Base-by-base conservation (phyloP, 2,329 filamentous ascomycete species). In the Aspergillus versicolor region DNA sequence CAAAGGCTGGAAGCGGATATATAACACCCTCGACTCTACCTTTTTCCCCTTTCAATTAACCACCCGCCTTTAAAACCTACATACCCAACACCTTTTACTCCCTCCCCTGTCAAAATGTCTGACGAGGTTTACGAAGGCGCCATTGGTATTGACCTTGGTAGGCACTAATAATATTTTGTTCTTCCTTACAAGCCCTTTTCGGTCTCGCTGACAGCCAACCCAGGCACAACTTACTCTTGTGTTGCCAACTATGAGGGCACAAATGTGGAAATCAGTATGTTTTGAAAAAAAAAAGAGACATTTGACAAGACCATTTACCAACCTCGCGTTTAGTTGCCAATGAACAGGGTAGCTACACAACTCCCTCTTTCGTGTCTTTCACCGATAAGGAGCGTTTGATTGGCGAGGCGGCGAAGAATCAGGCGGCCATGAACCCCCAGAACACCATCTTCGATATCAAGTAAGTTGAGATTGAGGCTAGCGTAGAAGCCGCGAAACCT, bases 381-480 rank as follows among this genome's bases (percentile, higher is more conserved):
- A 97, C 92, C 77, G 88, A 93, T 73, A 91, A 96, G 84, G 94
- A 99, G 86, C 92, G 94, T 81, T 84, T 99, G 82, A 97, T 97
- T 75, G 94, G 94, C 84, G 94, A 97, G 86, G 93, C 94, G 61
- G 94, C 94, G 76, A 99, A 97, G 90, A 99, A 99, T 86, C 92
- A 97, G 88, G 94, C 93, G 76, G 93, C 94, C 74, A 96, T 97
- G 91, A 99, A 99, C 90, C 94, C 94, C 64, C 80, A 81, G 77
- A 97, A 97, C 85, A 99, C 94, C 71, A 86, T 99, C 81, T 99
- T 97, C 83, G 94, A 99, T 82, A 90, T 96, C 87, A 99, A 97
- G 92, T 94, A 80, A 82, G 89, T 56, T 37, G 13, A 34, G 4
- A 17, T 11, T 30, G 24, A 17, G 24, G 15, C 21, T 9, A 15